Percentiles rank a stretch among this genome's conserved stretches.
These are phyloP conservation scores for Arabidopsis hybrid DNA, from an alignment of 441 rosid genomes.

Conservation along the genomic window DNA sequence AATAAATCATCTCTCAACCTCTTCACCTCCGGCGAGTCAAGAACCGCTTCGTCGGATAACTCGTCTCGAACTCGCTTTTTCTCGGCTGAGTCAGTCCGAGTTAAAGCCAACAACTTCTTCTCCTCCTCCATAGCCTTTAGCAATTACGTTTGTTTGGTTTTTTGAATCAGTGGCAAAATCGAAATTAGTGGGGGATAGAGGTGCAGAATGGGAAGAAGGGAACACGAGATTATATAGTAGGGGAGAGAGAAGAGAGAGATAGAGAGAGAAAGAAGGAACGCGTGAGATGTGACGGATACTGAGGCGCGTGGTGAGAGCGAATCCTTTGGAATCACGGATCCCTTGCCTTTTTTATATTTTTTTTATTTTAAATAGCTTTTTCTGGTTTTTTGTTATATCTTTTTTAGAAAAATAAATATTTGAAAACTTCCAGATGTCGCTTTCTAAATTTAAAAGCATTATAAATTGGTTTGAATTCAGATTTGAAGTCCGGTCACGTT, in stretches of 20 bases:
- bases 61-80: constrained; percentile 62
- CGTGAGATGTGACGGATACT: constrained; percentile 40
- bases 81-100: constrained; percentile 23
- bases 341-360: constrained; percentile 37
- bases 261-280: constrained; percentile 30
- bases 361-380: constrained; percentile 12
- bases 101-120: constrained; percentile 43
- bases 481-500: constrained; percentile 54
- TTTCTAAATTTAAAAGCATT: constrained; percentile 34
- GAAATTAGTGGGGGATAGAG: constrained; percentile 35
- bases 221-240: constrained; percentile 58
- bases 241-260: constrained; percentile 42
- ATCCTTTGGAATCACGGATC: constrained; percentile 58
- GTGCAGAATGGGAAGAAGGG: constrained; percentile 45
- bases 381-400: neutral
- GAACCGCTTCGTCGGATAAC: constrained; percentile 42
- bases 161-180: constrained; percentile 14
- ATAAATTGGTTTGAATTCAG: constrained; percentile 52
- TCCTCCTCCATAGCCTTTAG: constrained; percentile 47
- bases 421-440: constrained; percentile 30
- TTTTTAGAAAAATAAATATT: neutral
- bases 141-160: constrained; percentile 26
- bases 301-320: constrained; percentile 57
- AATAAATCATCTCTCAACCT: constrained; percentile 67
- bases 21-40: constrained; percentile 63